Base-by-base conservation (phyloP, 371 early-diverging fungal species). In the Batrachochytrium dendrobatidis region DNA sequence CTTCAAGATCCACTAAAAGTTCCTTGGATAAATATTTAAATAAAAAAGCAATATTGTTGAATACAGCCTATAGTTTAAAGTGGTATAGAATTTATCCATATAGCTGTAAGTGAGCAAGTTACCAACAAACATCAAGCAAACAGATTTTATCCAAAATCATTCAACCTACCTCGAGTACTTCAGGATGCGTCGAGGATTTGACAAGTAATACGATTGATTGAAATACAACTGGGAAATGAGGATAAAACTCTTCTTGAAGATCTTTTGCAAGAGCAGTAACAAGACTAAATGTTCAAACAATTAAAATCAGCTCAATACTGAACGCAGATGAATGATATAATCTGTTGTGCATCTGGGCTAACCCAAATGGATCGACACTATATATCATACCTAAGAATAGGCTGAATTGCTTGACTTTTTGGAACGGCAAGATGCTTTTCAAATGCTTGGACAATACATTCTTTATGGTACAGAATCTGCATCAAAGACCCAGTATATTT, bases 391-490 rank as follows among this genome's bases (percentile, higher is more conserved):
- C 87, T 83, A 54, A 92, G 66, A 4, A 90, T 58, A 12, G 92
- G 89, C 61, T 90, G 90, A 43, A 83, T 64, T 12, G 88, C 86
- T 58, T 86, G 56, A 34, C 75, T 79, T 55, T 81, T 74, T 25
- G 69, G 69, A 8, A 84, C 78, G 53, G 78, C 66, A 31, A 94
- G 54, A 58, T 85, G 80, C 52, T 80, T 73, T 54, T 88, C 75
- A 29, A 95, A 59, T 25, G 83, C 61, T 3, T 77, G 73, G 1
- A 88, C 77, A 31, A 98, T 85, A 30, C 74, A 68, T 0, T 86
- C 84, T 69, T 94, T 91, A 68, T 95, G 92, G 62, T 90, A 87
- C 12, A 96, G 73, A 34, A 97, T 79, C 60, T 91, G 87, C 35
- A 90, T 84, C 24, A 97, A 69, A 3, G 91, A 86, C 68, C 85